Conservation (phyloP, 2,329 filamentous ascomycete genomes). For the Gyromitra esculenta region DNA sequence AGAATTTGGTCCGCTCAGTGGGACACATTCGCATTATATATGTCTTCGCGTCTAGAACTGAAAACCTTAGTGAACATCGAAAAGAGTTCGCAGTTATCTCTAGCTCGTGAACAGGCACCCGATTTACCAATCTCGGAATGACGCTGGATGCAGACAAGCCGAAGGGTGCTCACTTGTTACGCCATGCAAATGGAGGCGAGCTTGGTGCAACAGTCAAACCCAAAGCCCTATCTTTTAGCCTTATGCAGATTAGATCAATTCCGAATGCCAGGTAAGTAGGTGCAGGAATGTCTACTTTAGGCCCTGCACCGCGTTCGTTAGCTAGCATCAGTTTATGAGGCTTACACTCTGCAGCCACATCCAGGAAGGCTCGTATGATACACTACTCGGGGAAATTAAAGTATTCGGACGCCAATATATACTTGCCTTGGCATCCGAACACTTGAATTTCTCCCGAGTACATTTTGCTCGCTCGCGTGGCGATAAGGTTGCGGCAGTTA, state of each 20-base stretch:
- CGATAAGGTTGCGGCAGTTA: conserved; percentile 48
- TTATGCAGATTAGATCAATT: conserved; percentile 12
- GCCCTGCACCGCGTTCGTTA: not conserved
- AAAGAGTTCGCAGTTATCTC: not conserved
- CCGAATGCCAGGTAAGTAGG: conserved; percentile 20
- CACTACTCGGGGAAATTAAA: too few species aligned
- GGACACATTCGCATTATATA: not conserved
- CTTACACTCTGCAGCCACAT: not conserved
- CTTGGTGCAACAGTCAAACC: not conserved
- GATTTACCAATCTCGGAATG: conserved; percentile 1
- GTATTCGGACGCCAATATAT: not conserved
- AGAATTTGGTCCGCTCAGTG: conserved; percentile 3
- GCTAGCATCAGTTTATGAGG: not conserved
- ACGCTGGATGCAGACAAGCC: conserved; percentile 1
- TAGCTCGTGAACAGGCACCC: not conserved
- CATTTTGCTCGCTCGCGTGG: conserved; percentile 36
- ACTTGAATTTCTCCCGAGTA: too few species aligned
- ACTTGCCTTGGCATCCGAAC: not conserved
- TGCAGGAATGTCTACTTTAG: not conserved
- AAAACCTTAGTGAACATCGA: not conserved
- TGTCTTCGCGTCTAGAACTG: too few species aligned
- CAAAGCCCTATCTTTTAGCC: not conserved
- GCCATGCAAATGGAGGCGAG: not conserved
- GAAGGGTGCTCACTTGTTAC: not conserved
- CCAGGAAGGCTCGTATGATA: not conserved